Conservation (phyloP, 2,329 filamentous ascomycete species). For the Aspergillus sp. region DNA sequence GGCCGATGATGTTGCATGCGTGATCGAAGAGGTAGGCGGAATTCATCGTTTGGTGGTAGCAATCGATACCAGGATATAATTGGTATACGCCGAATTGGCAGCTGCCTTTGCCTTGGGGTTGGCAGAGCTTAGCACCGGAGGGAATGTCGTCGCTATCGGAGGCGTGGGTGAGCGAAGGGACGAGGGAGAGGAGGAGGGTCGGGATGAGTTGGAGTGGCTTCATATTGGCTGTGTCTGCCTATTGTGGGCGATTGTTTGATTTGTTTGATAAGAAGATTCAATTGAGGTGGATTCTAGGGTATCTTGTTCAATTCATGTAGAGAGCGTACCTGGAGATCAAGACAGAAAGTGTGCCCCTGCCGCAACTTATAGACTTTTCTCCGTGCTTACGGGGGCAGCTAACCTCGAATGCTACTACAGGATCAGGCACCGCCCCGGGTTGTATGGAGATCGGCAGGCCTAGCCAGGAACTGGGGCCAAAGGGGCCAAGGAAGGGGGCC, state of each 20-base stretch:
- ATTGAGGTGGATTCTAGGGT: too few relatives aligned
- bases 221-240: not conserved
- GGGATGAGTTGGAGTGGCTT: not conserved
- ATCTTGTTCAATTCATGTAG: too few relatives aligned
- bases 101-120: not conserved
- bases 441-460: too few relatives aligned
- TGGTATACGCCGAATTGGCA: not conserved
- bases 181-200: not conserved
- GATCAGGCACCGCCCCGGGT: too few relatives aligned
- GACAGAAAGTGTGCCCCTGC: too few relatives aligned
- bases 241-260: not conserved
- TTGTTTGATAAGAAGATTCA: too few relatives aligned
- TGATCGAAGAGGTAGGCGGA: not conserved
- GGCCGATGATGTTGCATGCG: not conserved
- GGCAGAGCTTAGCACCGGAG: not conserved
- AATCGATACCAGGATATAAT: not conserved
- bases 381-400: too few relatives aligned
- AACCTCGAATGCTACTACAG: too few relatives aligned
- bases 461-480: too few relatives aligned
- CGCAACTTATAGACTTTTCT: too few relatives aligned
- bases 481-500: too few relatives aligned
- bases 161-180: not conserved
- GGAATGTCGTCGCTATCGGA: not conserved
- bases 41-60: not conserved
- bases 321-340: too few relatives aligned